Evolutionary conservation across 2,329 filamentous ascomycete genomes (phyloP).

Genomic region (Pseudopithomyces maydicus): DNA sequence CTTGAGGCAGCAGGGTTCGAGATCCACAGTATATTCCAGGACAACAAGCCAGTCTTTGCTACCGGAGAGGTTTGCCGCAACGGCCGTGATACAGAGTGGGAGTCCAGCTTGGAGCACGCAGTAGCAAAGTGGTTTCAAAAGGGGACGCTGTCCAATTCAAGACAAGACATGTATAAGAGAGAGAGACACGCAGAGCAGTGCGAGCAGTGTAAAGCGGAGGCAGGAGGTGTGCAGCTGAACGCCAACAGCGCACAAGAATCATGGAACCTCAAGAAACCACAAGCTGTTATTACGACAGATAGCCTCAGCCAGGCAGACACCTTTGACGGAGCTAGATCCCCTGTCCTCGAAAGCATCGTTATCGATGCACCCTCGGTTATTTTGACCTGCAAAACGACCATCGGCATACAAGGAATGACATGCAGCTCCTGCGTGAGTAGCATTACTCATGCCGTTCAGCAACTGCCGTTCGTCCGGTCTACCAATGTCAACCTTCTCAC

Average conservation of each 20-base stretch:
- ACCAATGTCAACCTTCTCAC: conserved; percentile 59
- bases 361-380: conserved; percentile 14
- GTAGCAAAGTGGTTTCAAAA: conserved; percentile 35
- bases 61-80: conserved; percentile 21
- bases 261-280: conserved; percentile 18
- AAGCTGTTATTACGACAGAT: conserved; percentile 15
- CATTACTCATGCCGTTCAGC: conserved; percentile 56
- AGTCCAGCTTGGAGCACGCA: conserved; percentile 42
- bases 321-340: conserved; percentile 14
- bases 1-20: conserved; percentile 66
- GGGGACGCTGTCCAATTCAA: conserved; percentile 8
- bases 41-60: conserved; percentile 20
- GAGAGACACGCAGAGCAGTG: conserved; percentile 40
- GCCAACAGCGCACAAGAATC: conserved; percentile 10
- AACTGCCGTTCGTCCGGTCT: conserved; percentile 52
- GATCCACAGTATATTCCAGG: conserved; percentile 55
- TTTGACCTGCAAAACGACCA: conserved; percentile 42
- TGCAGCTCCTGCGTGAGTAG: conserved; percentile 61
- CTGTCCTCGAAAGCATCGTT: conserved; percentile 17
- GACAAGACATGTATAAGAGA: conserved; percentile 35
- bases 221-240: conserved; percentile 26
- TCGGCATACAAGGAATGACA: conserved; percentile 65
- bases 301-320: conserved; percentile 19
- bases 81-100: conserved; percentile 31
- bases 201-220: conserved; percentile 40